These are phyloP conservation scores for Rhizophagus sp. DNA, from an alignment of 192 early-diverging fungal species.

Conservation along the genomic window DNA sequence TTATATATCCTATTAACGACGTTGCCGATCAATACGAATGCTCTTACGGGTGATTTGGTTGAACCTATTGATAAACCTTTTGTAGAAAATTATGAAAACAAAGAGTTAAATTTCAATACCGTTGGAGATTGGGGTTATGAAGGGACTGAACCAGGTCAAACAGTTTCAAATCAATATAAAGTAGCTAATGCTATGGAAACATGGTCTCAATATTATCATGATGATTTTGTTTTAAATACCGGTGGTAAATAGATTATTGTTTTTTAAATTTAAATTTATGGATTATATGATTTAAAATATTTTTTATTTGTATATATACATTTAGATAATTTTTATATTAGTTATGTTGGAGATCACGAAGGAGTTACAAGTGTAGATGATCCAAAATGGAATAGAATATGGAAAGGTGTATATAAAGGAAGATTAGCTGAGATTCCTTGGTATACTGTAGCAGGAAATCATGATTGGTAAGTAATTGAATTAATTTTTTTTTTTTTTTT, in stretches of 20 bases:
- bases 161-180: background rate
- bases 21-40: background rate
- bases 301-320: no score
- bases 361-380: constrained; percentile 11
- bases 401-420: constrained; percentile 11
- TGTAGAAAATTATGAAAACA: background rate
- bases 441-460: constrained; percentile 23
- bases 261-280: no score
- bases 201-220: no score
- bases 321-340: background rate
- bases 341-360: background rate
- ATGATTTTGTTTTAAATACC: no score
- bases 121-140: background rate
- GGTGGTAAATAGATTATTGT: no score
- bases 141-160: background rate
- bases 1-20: background rate
- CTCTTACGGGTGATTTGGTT: background rate
- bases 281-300: no score
- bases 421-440: background rate
- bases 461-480: constrained; percentile 17
- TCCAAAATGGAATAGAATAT: constrained; percentile 15
- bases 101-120: background rate
- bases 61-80: background rate
- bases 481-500: no score
- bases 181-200: no score